Conservation (phyloP, 2,329 filamentous ascomycete species). For the Emergomyces africanus region DNA sequence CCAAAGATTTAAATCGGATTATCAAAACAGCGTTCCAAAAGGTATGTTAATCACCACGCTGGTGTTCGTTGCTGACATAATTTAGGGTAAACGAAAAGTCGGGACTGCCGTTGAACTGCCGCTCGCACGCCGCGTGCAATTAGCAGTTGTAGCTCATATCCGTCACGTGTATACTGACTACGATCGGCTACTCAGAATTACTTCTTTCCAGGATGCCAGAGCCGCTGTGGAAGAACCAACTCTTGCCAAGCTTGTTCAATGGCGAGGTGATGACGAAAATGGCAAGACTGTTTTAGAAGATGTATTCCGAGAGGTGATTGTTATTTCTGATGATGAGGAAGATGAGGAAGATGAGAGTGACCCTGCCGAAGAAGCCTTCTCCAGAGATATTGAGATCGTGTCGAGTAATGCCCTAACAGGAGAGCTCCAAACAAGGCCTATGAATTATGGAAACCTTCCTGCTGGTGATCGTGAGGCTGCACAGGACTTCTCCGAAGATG, state of each 20-base stretch:
- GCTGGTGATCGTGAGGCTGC: conserved; percentile 10
- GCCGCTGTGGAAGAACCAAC: conserved; percentile 42
- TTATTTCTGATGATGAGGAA: conserved; percentile 50
- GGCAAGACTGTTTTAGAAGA: conserved; percentile 44
- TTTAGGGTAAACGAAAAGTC: conserved; percentile 42
- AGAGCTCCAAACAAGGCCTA: conserved; percentile 21
- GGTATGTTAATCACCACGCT: conserved; percentile 24
- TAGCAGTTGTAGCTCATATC: conserved; percentile 50
- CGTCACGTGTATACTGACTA: conserved; percentile 51
- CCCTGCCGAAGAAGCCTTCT: conserved; percentile 15
- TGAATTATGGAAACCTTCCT: conserved; percentile 15
- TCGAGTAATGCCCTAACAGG: conserved; percentile 26
- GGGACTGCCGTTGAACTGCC: conserved; percentile 43
- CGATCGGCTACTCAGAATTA: conserved; percentile 42
- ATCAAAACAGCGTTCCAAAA: conserved; percentile 49
- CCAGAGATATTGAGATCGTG: conserved; percentile 26
- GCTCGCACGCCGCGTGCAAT: conserved; percentile 44
- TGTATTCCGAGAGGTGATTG: conserved; percentile 50
- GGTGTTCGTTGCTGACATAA: conserved; percentile 12
- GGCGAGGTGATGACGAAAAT: conserved; percentile 48
- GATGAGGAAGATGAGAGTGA: conserved; percentile 29
- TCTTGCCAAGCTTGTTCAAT: conserved; percentile 46
- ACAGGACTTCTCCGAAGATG: conserved; percentile 23
- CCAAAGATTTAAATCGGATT: conserved; percentile 44
- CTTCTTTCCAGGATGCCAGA: conserved; percentile 43